Conservation (phyloP, 2,329 filamentous ascomycete species). For the Arachnomyces sp. region DNA sequence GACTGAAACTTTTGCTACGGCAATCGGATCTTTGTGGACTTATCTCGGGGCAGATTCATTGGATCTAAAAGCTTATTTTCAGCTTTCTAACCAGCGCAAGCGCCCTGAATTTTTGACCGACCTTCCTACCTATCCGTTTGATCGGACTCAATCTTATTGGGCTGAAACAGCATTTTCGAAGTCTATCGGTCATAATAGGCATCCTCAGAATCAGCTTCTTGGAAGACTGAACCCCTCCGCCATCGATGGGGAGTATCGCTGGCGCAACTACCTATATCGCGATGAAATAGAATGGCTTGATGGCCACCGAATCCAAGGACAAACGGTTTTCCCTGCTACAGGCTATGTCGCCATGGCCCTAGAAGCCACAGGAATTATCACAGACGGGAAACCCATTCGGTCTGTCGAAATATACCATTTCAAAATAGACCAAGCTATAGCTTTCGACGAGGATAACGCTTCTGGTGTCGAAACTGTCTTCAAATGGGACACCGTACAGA, state of each 20-base stretch:
- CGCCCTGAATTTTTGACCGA: slow-evolving; percentile 11
- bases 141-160: slow-evolving; percentile 15
- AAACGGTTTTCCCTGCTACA: slow-evolving; percentile 35
- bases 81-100: not conserved
- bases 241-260: slow-evolving; percentile 24
- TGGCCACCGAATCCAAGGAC: slow-evolving; percentile 32
- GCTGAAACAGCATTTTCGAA: slow-evolving; percentile 13
- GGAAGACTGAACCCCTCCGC: slow-evolving; percentile 19
- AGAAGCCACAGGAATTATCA: too few relatives aligned
- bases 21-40: slow-evolving; percentile 14
- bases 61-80: slow-evolving; percentile 5
- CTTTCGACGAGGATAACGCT: slow-evolving; percentile 11
- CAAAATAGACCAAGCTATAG: slow-evolving; percentile 14
- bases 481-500: slow-evolving; percentile 1
- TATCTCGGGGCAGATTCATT: slow-evolving; percentile 9
- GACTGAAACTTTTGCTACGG: slow-evolving; percentile 12
- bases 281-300: slow-evolving; percentile 29
- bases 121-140: slow-evolving; percentile 19
- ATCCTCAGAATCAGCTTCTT: slow-evolving; percentile 13
- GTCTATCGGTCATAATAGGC: slow-evolving; percentile 10
- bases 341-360: slow-evolving; percentile 36
- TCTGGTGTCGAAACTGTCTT: slow-evolving; percentile 10
- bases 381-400: slow-evolving; percentile 9
- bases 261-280: slow-evolving; percentile 31
- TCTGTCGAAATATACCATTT: slow-evolving; percentile 12